Evolutionary conservation across 495 filamentous ascomycete genomes (phyloP), one percentile per base, ranked within the genome.

Genomic region (Hyaloscypha bicolor): DNA sequence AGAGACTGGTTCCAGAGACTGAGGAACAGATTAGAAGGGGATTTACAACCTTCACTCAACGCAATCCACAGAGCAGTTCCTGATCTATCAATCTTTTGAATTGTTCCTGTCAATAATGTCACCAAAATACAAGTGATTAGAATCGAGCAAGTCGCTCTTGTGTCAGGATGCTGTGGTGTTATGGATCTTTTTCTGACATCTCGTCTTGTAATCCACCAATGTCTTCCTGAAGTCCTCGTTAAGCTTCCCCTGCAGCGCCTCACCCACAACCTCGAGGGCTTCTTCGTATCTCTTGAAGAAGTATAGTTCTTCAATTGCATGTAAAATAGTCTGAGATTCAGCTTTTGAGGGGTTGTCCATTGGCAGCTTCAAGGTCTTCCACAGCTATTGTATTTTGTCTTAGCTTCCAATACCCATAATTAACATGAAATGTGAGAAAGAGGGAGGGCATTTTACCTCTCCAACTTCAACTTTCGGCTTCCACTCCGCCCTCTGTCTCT

Each of bases 241-340:
- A 3, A 69, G 73, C 30, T 75, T 66, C 22, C 71, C 75, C 8
- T 70, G 68, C 11, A 83, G 63, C 6, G 79, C 70, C 0, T 61
- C 45, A 8, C 66, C 53, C 4, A 79, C 62, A 14, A 86, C 76
- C 6, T 62, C 35, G 14, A 76, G 73, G 0, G 78, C 83, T 61
- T 84, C 79, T 19, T 75, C 66, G 53, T 81, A 87, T 14, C 80
- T 74, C 1, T 76, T 71, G 48, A 80, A 82, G 72, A 85, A 86
- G 48, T 86, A 87, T 11, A 87, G 73, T 68, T 87, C 84, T 68
- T 87, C 85, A 2, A 82, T 83, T 0, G 84, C 82, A 70, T 87
- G 83, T 12, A 85, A 62, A 21, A 87, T 69, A 6, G 77, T 76
- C 63, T 85, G 82, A 35, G 61, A 65, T 48, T 73, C 68, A 8